These are phyloP conservation scores for Mucor velutinosus DNA, from an alignment of 371 early-diverging fungal species.

Conservation along the genomic window DNA sequence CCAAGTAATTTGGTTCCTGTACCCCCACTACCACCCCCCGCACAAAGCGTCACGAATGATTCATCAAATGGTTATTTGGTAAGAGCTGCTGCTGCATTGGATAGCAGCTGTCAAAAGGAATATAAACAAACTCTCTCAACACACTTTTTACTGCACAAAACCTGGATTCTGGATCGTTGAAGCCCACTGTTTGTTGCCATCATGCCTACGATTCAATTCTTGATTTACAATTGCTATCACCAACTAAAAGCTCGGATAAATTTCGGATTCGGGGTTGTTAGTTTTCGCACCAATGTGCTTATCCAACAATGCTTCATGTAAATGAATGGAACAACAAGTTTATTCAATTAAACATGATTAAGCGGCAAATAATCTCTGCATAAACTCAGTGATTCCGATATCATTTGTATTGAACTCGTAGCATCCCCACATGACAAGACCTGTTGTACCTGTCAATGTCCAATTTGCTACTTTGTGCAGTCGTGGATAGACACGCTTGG, in stretches of 20 bases:
- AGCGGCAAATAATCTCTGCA: constrained; percentile 81
- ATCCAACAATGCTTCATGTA: too few relatives aligned
- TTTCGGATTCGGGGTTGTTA: neutral
- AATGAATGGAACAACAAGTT: too few relatives aligned
- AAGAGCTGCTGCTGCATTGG: too few relatives aligned
- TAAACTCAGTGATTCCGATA: constrained; percentile 88
- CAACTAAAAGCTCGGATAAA: neutral
- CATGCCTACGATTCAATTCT: too few relatives aligned
- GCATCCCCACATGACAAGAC: constrained; percentile 82
- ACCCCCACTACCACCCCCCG: neutral
- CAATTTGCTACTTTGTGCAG: constrained; percentile 64
- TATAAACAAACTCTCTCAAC: too few relatives aligned
- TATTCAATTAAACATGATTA: constrained; percentile 24
- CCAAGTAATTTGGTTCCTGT: neutral
- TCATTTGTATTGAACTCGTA: constrained; percentile 95
- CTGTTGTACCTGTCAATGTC: constrained; percentile 69
- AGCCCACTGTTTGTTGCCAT: too few relatives aligned
- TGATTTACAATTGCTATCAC: too few relatives aligned
- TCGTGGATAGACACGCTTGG: constrained; percentile 65
- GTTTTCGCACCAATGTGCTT: too few relatives aligned
- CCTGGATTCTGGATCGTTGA: too few relatives aligned
- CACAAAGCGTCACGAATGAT: neutral
- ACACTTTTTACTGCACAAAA: too few relatives aligned
- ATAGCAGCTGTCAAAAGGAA: too few relatives aligned
- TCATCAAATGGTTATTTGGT: neutral